Evolutionary conservation across 768 basidiomycete species (phyloP).

Genomic region (Russula foetens): DNA sequence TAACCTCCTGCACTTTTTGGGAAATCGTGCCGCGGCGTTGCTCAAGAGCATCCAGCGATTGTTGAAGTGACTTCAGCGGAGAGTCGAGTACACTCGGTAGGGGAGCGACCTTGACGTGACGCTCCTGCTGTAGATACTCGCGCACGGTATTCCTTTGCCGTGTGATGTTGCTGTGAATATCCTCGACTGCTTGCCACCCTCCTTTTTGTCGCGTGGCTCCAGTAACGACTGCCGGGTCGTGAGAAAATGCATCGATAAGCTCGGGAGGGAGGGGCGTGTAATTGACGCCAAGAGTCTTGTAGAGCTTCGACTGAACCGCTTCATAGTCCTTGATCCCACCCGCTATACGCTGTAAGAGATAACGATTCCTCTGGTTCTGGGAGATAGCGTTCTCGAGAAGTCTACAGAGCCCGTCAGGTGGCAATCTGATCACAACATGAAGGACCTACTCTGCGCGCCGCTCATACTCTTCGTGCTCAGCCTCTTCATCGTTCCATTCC

Average conservation of each 20-base stretch:
- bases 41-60: conserved; percentile 44
- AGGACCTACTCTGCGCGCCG: conserved; percentile 43
- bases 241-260: conserved; percentile 63
- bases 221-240: conserved; percentile 72
- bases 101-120: conserved; percentile 19
- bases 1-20: conserved; percentile 41
- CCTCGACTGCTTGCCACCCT: conserved; percentile 70
- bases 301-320: conserved; percentile 43
- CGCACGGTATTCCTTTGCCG: conserved; percentile 44
- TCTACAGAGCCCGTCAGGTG: conserved; percentile 31
- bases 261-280: conserved; percentile 51
- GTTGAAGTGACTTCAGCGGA: conserved; percentile 43
- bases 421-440: background rate
- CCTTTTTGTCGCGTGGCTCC: conserved; percentile 50
- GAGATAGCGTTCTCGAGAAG: conserved; percentile 48
- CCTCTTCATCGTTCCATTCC: conserved; percentile 38
- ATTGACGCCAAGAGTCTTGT: conserved; percentile 39
- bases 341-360: conserved; percentile 59
- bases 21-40: conserved; percentile 37
- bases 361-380: conserved; percentile 62
- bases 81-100: conserved; percentile 39
- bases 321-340: conserved; percentile 60
- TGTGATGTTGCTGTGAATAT: conserved; percentile 54
- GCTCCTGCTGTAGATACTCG: conserved; percentile 9
- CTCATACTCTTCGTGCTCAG: conserved; percentile 49